These are phyloP conservation scores for Daedaleopsis nitida DNA, from an alignment of 768 basidiomycete species.

Conservation along the genomic window DNA sequence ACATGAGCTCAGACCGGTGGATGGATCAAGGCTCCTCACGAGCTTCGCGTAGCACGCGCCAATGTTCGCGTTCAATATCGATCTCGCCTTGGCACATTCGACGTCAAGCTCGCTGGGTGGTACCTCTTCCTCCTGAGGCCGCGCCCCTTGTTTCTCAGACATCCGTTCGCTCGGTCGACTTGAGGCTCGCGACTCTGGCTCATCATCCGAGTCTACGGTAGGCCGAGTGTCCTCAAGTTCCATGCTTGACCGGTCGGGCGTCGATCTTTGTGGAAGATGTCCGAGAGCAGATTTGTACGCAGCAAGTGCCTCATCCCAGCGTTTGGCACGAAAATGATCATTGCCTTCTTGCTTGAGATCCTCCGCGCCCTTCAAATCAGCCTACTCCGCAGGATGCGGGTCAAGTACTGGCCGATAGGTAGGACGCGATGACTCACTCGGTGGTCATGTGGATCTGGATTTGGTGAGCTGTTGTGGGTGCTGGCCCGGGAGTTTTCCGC, in stretches of 20 bases:
- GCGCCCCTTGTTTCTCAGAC: conserved; percentile 15
- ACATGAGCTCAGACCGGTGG: neutral
- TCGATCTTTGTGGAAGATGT: conserved; percentile 48
- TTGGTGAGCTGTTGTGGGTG: too few relatives aligned
- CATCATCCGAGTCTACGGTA: conserved; percentile 3
- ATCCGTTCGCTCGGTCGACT: conserved; percentile 19
- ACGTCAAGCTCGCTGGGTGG: conserved; percentile 39
- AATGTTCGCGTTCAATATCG: conserved; percentile 84
- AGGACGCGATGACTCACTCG: neutral
- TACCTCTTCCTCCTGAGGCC: conserved; percentile 19
- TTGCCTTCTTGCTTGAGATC: conserved; percentile 79
- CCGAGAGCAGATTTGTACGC: conserved; percentile 72
- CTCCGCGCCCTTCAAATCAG: conserved; percentile 51
- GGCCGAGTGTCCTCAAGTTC: conserved; percentile 25
- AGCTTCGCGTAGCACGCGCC: conserved; percentile 83
- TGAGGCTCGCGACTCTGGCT: too few relatives aligned
- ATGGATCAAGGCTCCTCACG: conserved; percentile 42
- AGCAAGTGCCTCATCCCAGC: conserved; percentile 71
- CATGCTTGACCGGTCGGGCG: conserved; percentile 37
- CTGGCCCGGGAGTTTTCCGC: too few relatives aligned
- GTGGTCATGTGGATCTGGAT: too few relatives aligned
- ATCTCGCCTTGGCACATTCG: conserved; percentile 59
- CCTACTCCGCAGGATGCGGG: conserved; percentile 35
- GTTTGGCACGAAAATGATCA: conserved; percentile 60
- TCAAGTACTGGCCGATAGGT: too few relatives aligned